Evolutionary conservation across 192 early-diverging fungal species (phyloP).

Genomic region (Rhizoclosmatium sp.): DNA sequence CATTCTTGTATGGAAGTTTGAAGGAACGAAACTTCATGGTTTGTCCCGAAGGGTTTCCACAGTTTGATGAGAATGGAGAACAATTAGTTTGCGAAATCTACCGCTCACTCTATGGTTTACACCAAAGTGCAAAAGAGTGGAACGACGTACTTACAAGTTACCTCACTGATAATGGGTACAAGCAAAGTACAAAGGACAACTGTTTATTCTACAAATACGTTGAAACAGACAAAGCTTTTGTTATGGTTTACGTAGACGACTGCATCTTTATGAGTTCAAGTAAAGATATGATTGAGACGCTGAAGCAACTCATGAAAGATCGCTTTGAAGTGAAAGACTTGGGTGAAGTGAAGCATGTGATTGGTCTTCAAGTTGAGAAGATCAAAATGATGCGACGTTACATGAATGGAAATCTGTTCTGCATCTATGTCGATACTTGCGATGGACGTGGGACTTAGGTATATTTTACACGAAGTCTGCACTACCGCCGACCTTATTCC

Average conservation of each 20-base stretch:
- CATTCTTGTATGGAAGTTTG: constrained; percentile 20
- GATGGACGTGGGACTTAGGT: constrained; percentile 16
- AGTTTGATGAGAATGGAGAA: constrained; percentile 5
- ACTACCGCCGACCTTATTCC: background rate
- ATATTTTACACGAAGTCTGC: constrained; percentile 12
- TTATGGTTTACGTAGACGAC: constrained; percentile 27
- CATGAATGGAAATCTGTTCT: constrained; percentile 8
- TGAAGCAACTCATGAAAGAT: constrained; percentile 3
- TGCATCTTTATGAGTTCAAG: constrained; percentile 13
- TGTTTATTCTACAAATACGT: constrained; percentile 29
- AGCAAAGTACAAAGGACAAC: constrained; percentile 13
- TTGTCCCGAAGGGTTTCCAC: constrained; percentile 4
- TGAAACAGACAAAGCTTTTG: background rate
- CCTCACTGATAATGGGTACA: constrained; percentile 6
- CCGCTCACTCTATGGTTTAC: constrained; percentile 19
- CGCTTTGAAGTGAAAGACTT: constrained; percentile 12
- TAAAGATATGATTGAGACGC: background rate
- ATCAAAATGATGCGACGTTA: too few relatives aligned
- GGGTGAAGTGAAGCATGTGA: constrained; percentile 13
- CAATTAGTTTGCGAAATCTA: constrained; percentile 8
- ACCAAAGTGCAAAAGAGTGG: constrained; percentile 28
- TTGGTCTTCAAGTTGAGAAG: constrained; percentile 16
- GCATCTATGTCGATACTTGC: constrained; percentile 19
- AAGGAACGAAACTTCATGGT: constrained; percentile 28
- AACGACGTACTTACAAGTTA: constrained; percentile 6